A percentile compares a stretch with the other conserved stretches of the same genome.
These are phyloP conservation scores for Mycena floridula DNA, from an alignment of 768 basidiomycete genomes.

Conservation along the genomic window DNA sequence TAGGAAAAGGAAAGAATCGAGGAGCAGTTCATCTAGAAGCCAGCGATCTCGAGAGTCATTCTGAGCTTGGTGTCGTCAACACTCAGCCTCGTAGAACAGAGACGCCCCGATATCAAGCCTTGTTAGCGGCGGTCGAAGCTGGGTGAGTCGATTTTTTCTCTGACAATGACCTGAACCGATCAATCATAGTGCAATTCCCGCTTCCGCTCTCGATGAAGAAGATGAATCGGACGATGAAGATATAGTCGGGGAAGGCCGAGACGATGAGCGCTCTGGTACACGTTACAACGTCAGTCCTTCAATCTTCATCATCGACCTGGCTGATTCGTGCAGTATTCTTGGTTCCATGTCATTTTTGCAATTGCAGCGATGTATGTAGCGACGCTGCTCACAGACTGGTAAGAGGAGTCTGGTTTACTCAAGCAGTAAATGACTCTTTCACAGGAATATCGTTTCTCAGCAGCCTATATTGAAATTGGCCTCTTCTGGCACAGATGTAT, in stretches of 20 bases:
- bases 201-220: constrained; percentile 82
- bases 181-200: constrained; percentile 78
- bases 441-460: constrained; percentile 71
- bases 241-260: constrained; percentile 64
- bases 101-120: constrained; percentile 86
- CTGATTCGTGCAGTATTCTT: constrained; percentile 68
- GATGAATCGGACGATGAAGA: constrained; percentile 76
- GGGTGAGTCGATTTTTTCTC: constrained; percentile 46
- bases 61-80: constrained; percentile 71
- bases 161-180: constrained; percentile 1
- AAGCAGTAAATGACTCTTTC: constrained; percentile 2
- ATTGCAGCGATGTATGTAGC: constrained; percentile 98
- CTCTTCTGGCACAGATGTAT: constrained; percentile 66
- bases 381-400: constrained; percentile 97
- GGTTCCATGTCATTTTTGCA: constrained; percentile 98
- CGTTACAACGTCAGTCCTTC: constrained; percentile 76
- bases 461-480: constrained; percentile 35
- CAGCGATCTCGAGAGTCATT: constrained; percentile 43
- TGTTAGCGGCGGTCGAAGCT: constrained; percentile 93
- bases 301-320: constrained; percentile 4
- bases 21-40: constrained; percentile 62
- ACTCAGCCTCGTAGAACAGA: constrained; percentile 82
- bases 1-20: constrained; percentile 62
- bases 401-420: constrained; percentile 23
- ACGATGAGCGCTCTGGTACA: constrained; percentile 91